Evolutionary conservation across 345 rosid species (phyloP), one percentile per base, ranked within the genome.

Genomic region (Mangifera indica): DNA sequence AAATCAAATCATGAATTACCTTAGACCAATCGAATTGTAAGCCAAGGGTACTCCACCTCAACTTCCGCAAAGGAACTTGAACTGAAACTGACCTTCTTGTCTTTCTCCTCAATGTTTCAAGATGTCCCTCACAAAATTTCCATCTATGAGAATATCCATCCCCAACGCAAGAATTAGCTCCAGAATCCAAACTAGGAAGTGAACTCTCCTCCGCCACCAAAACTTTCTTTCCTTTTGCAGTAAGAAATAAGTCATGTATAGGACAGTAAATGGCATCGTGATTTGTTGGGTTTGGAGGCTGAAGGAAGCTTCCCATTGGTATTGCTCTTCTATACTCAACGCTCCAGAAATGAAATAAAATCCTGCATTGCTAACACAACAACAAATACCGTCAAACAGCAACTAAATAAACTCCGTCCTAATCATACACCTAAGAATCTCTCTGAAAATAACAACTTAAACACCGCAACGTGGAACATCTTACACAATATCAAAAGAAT

Each of bases 21-120:
- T 92, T 88, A 75, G 98, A 87, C 97, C 99, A 95, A 74, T 92
- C 95, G 76, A 92, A 95, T 60, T 95, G 99, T 61, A 95, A 74
- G 66, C 98, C 97, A 11, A 92, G 92, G 10, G 97, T 92, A 78
- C 98, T 92, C 99, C 99, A 95, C 8, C 97, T 84, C 69, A 92
- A 69, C 90, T 89, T 95, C 79, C 93, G 78, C 54, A 95, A 66
- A 32, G 91, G 81, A 74, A 77, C 60, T n/a, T 85, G 69, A 57
- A 90, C 91, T 0, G 83, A 46, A 71, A 85, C 69, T 14, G 87
- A 76, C 73, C 82, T 89, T 70, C 86, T 69, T 4, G 69, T 51
- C 68, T 80, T 77, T 46, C 77, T 85, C 67, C 74, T 82, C 9
- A 74, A 70, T 9, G 59, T 44, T 7, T 65, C 80, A 40, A 66